These are phyloP conservation scores for Phytopythium oedochilum DNA, from an alignment of 352 stramenopile genomes.

Conservation along the genomic window DNA sequence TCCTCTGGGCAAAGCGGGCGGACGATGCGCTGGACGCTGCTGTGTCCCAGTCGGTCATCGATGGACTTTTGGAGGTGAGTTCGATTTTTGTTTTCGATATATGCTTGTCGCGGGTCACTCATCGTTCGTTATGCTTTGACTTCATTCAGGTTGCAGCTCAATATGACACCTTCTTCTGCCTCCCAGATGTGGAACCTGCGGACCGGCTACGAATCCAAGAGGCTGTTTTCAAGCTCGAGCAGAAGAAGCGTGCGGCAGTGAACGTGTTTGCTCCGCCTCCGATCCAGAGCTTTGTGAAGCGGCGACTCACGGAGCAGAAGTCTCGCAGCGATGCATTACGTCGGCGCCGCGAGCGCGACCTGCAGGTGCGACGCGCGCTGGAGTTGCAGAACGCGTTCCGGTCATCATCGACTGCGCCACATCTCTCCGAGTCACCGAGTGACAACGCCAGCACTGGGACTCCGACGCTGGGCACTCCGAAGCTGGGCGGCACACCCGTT, in stretches of 20 bases:
- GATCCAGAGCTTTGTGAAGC: conserved; percentile 84
- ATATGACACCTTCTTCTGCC: conserved; percentile 77
- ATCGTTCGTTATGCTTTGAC: neutral
- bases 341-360: conserved; percentile 69
- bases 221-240: conserved; percentile 66
- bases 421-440: conserved; percentile 2
- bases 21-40: conserved; percentile 40
- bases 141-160: conserved; percentile 41
- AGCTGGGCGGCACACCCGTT: neutral
- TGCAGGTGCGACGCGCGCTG: conserved; percentile 61
- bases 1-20: conserved; percentile 52
- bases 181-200: conserved; percentile 32
- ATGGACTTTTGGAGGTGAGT: conserved; percentile 46
- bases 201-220: conserved; percentile 62
- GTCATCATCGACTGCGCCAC: conserved; percentile 7
- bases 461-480: neutral
- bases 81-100: neutral
- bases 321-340: conserved; percentile 61
- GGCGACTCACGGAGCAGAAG: conserved; percentile 73
- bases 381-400: conserved; percentile 35
- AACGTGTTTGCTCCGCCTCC: conserved; percentile 56
- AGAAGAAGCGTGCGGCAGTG: conserved; percentile 29
- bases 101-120: neutral
- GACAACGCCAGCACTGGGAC: conserved; percentile 9
- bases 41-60: conserved; percentile 21